Conservation (phyloP, 768 basidiomycete species). For the Trametes gibbosa region DNA sequence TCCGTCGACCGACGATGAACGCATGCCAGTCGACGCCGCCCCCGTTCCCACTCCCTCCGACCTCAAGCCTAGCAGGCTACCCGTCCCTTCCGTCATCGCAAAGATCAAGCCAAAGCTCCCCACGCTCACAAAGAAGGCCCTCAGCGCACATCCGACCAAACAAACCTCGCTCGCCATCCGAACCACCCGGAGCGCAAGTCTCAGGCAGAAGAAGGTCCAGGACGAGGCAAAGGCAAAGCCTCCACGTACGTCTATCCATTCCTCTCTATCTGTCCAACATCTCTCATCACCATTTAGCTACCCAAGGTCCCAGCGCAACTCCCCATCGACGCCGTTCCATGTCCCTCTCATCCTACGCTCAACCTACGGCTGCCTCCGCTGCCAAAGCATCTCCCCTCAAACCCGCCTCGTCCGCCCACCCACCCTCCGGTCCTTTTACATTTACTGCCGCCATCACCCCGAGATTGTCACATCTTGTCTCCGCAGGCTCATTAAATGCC, state of each 20-base stretch:
- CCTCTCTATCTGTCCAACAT: background rate
- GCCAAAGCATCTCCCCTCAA: conserved; percentile 4
- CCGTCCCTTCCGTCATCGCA: background rate
- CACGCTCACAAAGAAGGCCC: background rate
- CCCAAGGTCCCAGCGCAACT: background rate
- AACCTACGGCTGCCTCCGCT: conserved; percentile 5
- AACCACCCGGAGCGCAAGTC: conserved; percentile 1
- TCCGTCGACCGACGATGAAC: background rate
- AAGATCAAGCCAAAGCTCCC: conserved; percentile 5
- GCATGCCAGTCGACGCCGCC: background rate
- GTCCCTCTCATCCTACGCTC: conserved; percentile 8
- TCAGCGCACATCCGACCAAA: background rate
- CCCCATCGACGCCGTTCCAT: background rate
- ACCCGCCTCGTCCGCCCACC: background rate
- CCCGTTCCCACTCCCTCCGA: background rate
- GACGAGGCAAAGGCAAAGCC: background rate
- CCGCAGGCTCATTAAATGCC: background rate
- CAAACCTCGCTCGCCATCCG: background rate
- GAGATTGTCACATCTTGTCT: background rate
- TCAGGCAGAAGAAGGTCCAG: conserved; percentile 4
- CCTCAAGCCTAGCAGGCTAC: background rate
- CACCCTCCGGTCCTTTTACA: background rate
- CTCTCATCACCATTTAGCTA: background rate
- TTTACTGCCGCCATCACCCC: background rate
- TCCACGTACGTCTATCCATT: background rate